phyloP scores from a whole-genome alignment of 2,329 filamentous ascomycete genomes.

The Paraphoma sp. region DNA sequence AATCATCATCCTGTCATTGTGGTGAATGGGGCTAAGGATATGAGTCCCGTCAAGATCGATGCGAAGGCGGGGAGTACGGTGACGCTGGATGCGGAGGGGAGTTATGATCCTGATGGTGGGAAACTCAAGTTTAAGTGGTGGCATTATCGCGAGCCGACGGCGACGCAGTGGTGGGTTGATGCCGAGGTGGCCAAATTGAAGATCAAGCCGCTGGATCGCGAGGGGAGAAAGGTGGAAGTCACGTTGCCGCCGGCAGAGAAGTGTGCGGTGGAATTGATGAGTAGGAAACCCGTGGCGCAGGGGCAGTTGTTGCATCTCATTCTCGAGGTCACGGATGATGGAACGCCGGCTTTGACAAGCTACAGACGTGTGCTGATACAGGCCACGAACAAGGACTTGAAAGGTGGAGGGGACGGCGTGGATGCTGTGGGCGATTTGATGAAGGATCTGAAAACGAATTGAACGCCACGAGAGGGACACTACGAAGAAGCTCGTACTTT shows the following conservation, averaged over 20 bases:
- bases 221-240: constrained; percentile 44
- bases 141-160: constrained; percentile 55
- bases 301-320: constrained; percentile 59
- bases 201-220: constrained; percentile 37
- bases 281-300: constrained; percentile 44
- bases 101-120: constrained; percentile 56
- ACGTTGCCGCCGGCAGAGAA: constrained; percentile 53
- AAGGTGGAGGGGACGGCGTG: constrained; percentile 20
- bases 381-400: constrained; percentile 39
- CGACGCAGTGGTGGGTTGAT: constrained; percentile 53
- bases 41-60: constrained; percentile 48
- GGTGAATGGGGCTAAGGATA: constrained; percentile 51
- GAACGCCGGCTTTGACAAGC: constrained; percentile 53
- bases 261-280: constrained; percentile 47
- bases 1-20: constrained; percentile 58
- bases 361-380: constrained; percentile 56
- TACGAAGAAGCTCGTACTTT: no score
- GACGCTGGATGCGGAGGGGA: constrained; percentile 53
- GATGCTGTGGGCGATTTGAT: constrained; percentile 7
- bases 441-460: constrained; percentile 4
- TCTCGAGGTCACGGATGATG: constrained; percentile 56
- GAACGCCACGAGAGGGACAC: not conserved
- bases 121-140: constrained; percentile 58
- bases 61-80: constrained; percentile 51
- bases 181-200: constrained; percentile 50